phyloP scores from a whole-genome alignment of 805 yeast species.

The Saccharomycopsis oosterbeekiorum region DNA sequence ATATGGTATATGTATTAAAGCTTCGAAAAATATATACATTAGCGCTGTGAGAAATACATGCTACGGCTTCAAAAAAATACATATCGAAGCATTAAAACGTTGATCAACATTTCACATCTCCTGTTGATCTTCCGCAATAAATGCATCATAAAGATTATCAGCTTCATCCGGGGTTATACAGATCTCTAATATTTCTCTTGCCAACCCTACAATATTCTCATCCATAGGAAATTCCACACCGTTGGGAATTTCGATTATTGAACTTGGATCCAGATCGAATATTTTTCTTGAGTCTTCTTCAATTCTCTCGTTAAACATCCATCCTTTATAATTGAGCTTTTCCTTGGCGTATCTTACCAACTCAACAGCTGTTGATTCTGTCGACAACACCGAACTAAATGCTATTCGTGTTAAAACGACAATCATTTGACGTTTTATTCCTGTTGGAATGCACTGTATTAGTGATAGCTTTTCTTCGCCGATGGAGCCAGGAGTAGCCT shows the following conservation, averaged over 20 bases:
- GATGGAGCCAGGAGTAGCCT: neutral
- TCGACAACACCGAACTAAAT: constrained; percentile 37
- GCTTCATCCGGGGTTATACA: constrained; percentile 71
- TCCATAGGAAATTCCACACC: constrained; percentile 57
- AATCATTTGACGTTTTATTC: constrained; percentile 34
- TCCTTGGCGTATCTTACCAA: constrained; percentile 26
- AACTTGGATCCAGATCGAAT: constrained; percentile 24
- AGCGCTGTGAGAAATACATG: too few relatives aligned
- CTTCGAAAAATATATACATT: too few relatives aligned
- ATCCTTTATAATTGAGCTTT: constrained; percentile 22
- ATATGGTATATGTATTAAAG: too few relatives aligned
- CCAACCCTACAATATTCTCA: constrained; percentile 53
- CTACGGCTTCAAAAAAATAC: too few relatives aligned
- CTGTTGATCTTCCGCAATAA: constrained; percentile 21
- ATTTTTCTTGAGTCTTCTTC: constrained; percentile 37
- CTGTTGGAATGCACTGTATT: constrained; percentile 23
- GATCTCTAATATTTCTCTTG: constrained; percentile 59
- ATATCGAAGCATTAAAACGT: neutral
- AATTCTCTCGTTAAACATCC: constrained; percentile 30
- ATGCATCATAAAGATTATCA: constrained; percentile 46
- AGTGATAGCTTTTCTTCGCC: neutral
- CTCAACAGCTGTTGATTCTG: constrained; percentile 31
- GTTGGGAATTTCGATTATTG: constrained; percentile 33
- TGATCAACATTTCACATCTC: neutral
- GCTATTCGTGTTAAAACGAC: constrained; percentile 45